Evolutionary conservation across 2,329 filamentous ascomycete genomes (phyloP).

Genomic region (Geosmithia putterillii): DNA sequence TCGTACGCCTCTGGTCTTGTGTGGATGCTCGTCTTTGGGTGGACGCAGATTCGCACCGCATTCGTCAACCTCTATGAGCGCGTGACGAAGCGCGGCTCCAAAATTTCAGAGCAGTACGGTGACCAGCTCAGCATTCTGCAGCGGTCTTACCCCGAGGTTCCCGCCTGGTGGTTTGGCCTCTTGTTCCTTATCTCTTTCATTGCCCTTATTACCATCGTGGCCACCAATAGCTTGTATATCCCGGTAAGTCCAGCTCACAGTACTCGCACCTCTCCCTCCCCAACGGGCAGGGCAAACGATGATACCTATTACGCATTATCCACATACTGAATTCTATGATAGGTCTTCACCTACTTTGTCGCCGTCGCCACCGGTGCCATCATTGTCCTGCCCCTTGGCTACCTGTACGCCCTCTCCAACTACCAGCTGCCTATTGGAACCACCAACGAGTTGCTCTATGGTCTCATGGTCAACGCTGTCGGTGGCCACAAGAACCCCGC

Average conservation of each 20-base stretch:
- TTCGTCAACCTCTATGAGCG: constrained; percentile 28
- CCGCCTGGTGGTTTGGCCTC: constrained; percentile 42
- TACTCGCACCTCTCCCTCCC: no score
- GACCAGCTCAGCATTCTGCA: constrained; percentile 48
- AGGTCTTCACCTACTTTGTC: constrained; percentile 42
- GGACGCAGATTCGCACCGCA: constrained; percentile 29
- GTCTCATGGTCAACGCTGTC: constrained; percentile 43
- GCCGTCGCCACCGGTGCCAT: constrained; percentile 40
- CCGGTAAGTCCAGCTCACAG: constrained; percentile 29
- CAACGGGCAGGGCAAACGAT: no score
- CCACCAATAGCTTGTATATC: constrained; percentile 40
- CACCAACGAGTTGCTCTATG: constrained; percentile 48
- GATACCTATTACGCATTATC: no score
- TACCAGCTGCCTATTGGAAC: constrained; percentile 39
- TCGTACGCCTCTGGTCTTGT: constrained; percentile 44
- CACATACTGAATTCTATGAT: no score
- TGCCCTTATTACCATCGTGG: constrained; percentile 34
- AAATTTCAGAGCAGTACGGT: constrained; percentile 41
- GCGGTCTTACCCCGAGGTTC: constrained; percentile 44
- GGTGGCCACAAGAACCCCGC: constrained; percentile 40
- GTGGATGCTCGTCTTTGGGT: constrained; percentile 47
- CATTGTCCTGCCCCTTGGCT: constrained; percentile 43
- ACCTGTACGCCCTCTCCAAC: constrained; percentile 48
- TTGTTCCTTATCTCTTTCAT: constrained; percentile 33
- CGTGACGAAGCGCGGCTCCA: constrained; percentile 13